Base-by-base conservation (phyloP, 2,329 filamentous ascomycete genomes). In the Xylariaceae sp. region DNA sequence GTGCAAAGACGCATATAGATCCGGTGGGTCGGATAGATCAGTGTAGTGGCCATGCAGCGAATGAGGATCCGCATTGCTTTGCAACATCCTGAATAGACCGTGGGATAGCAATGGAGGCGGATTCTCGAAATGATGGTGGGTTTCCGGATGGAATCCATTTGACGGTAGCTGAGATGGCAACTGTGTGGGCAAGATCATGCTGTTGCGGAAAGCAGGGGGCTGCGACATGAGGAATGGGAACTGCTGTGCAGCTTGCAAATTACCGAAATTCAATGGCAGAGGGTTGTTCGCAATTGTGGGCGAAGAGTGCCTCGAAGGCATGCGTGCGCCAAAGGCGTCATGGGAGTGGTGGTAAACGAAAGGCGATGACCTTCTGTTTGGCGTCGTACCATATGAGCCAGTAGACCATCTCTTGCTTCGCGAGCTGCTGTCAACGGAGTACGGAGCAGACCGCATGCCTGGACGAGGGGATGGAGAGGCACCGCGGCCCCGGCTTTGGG, bases 351-450 rank as follows among this genome's bases (percentile, higher is more conserved):
- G 76, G 60, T 83, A 83, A 33, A 83, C 71, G 49, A 81, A 79
- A 2, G 83, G 74, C 24, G 79, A 73, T 19, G 75, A 72, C 24
- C 81, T 71, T 42, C 76, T 68, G 54, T 66, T 77, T 18, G 71
- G 70, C 16, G 69, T 63, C 2, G 79, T 75, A 16, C 75, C 81
- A 45, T 83, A 87, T 3, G 83, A 87, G 12, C 84, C 85, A 3
- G 85, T 89, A 16, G 85, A 89, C 85, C 85, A 89, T 51, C 85
- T 74, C 70, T 89, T 88, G 59, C 74, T 80, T 48, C 83, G 76
- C 34, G 71, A 72, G 39, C 73, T 73, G 45, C 68, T 76, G 34
- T 88, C 84, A 38, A 87, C 72, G 38, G 69, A 82, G 64, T 89
- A 89, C 1, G 85, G 85, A 15, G 80, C 82, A 31, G 83, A 78